phyloP scores from a whole-genome alignment of 78 protist species.

The Neovahlkampfia damariscottae region DNA sequence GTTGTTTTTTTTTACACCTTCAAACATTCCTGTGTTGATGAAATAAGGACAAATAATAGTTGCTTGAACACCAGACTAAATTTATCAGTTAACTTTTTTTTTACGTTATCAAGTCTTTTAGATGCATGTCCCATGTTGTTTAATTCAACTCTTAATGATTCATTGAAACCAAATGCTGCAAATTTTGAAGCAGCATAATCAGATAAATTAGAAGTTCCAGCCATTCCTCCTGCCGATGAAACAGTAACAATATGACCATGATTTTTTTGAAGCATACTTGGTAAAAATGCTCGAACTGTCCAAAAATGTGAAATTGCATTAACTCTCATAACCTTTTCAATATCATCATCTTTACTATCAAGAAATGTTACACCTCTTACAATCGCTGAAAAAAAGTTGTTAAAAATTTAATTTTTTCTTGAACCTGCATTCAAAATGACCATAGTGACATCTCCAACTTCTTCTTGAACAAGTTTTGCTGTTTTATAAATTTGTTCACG shows the following conservation, averaged over 20 bases:
- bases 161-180: conserved; percentile 23
- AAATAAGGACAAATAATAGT: conserved; percentile 21
- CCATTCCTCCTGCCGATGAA: conserved; percentile 11
- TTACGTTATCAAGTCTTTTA: background rate
- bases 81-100: too few relatives aligned
- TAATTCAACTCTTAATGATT: conserved; percentile 19
- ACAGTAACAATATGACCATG: conserved; percentile 30
- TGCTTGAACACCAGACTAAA: background rate
- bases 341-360: background rate
- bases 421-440: conserved; percentile 28
- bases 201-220: conserved; percentile 19
- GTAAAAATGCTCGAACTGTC: conserved; percentile 33
- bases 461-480: conserved; percentile 7
- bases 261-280: conserved; percentile 20
- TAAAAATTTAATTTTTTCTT: too few relatives aligned
- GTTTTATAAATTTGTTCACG: conserved; percentile 5
- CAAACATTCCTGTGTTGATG: conserved; percentile 43
- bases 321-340: conserved; percentile 12
- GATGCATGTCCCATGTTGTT: background rate
- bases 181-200: conserved; percentile 37
- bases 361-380: conserved; percentile 23
- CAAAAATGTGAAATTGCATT: conserved; percentile 35
- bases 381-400: too few relatives aligned
- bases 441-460: conserved; percentile 14
- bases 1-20: background rate